Evolutionary conservation across 805 yeast species (phyloP).

Genomic region (Schizosaccharomyces japonicus): DNA sequence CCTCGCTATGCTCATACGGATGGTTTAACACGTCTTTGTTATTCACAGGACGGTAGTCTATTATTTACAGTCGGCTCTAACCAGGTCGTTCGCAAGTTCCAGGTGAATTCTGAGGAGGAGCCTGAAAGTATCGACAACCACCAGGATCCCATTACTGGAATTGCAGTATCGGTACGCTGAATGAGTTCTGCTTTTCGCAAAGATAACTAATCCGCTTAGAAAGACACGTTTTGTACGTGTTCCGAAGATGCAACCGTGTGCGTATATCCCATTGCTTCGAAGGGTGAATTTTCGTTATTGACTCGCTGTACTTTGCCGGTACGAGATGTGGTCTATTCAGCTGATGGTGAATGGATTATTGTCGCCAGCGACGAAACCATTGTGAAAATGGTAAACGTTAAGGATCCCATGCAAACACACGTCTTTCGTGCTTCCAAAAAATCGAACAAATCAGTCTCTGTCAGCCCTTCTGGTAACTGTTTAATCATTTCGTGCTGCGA

Average conservation of each 20-base stretch:
- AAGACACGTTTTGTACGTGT: conserved; percentile 19
- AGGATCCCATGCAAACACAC: conserved; percentile 18
- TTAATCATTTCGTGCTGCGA: conserved; percentile 16
- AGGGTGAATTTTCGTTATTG: conserved; percentile 11
- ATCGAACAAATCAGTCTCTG: conserved; percentile 26
- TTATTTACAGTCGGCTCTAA: conserved; percentile 18
- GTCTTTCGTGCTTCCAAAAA: conserved; percentile 23
- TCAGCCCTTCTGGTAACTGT: conserved; percentile 14
- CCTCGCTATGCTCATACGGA: conserved; percentile 16
- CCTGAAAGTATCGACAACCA: conserved; percentile 16
- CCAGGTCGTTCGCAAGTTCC: conserved; percentile 16
- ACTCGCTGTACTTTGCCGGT: conserved; percentile 16
- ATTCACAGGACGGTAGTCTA: conserved; percentile 15
- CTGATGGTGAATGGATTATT: conserved; percentile 18
- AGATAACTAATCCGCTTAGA: conserved; percentile 1
- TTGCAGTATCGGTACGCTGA: conserved; percentile 12
- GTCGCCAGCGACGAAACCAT: conserved; percentile 17
- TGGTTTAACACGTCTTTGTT: conserved; percentile 16
- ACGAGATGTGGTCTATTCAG: conserved; percentile 15
- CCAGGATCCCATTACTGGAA: conserved; percentile 11
- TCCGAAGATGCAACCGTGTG: conserved; percentile 22
- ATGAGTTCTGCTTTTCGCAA: neutral
- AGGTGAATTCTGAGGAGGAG: conserved; percentile 14
- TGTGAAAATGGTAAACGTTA: conserved; percentile 14
- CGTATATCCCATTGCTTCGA: conserved; percentile 13